Percentiles rank a stretch among this genome's conserved stretches.
Evolutionary conservation across 208 protist species (phyloP).

Genomic region (Lotmaria passim): DNA sequence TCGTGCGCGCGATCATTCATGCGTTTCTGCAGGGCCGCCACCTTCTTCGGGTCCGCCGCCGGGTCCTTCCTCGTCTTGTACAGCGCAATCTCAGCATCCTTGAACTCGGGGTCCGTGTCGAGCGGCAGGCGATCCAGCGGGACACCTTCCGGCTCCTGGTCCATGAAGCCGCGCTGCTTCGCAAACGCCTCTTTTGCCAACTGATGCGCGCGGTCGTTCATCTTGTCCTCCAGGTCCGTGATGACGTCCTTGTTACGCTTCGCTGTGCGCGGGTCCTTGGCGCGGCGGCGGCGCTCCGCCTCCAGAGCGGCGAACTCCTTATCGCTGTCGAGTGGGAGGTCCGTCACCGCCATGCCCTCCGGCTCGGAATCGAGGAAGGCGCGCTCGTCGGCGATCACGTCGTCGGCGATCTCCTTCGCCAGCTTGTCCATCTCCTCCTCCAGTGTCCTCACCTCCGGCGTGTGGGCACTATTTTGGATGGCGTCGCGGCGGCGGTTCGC

Average conservation of each 20-base stretch:
- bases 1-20: constrained; percentile 69
- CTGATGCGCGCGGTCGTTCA: constrained; percentile 70
- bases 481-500: constrained; percentile 59
- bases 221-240: constrained; percentile 63
- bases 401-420: constrained; percentile 67
- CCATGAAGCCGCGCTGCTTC: constrained; percentile 73
- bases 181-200: constrained; percentile 70
- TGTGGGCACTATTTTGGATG: constrained; percentile 11
- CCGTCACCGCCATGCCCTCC: constrained; percentile 71
- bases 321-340: constrained; percentile 82
- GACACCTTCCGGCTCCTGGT: constrained; percentile 73
- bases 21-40: constrained; percentile 51
- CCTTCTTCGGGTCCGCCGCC: constrained; percentile 36
- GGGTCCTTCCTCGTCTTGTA: constrained; percentile 68
- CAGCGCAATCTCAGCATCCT: constrained; percentile 69
- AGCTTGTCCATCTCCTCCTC: constrained; percentile 69
- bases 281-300: constrained; percentile 58
- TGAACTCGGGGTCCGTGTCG: constrained; percentile 78
- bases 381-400: constrained; percentile 63
- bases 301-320: constrained; percentile 79
- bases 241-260: constrained; percentile 79
- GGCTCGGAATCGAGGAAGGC: constrained; percentile 81
- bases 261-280: constrained; percentile 59
- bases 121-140: constrained; percentile 72
- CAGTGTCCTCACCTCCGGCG: constrained; percentile 27